Evolutionary conservation across 139 green algal genomes (phyloP), one percentile per base, ranked within the genome.

Genomic region (Gonium pectorale): DNA sequence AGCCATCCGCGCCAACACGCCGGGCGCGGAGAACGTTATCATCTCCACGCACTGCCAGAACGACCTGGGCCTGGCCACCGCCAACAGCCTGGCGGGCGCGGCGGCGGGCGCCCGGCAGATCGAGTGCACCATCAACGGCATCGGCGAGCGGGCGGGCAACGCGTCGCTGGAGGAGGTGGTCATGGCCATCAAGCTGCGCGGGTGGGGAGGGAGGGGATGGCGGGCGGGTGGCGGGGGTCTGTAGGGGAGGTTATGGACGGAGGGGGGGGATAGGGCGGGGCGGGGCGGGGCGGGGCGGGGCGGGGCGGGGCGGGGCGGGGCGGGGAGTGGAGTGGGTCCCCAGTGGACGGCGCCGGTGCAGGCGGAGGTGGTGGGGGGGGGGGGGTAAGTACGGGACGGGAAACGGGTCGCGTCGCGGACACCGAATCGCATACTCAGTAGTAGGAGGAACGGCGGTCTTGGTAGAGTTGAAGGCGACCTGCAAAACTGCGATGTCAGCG

Each of bases 81-180:
- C 97, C 83, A 99, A 99, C 94, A 95, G 89, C 33, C 93, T 99
- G 31, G 95, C 95, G 24, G 96, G 95, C 51, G 96, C 94, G 1
- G 90, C 90, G 84, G 87, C 63, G 44, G 94, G 93, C 41, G 94
- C 95, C 37, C 82, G 95, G 1, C 96, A 98, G 91, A 92, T 99
- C 29, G 97, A 99, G 94, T 98, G 95, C 89, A 99, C 97, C 31
- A 99, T 99, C 90, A 99, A 99, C 88, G 97, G 97, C 89, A 99
- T 99, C 70, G 97, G 97, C 13, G 97, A 99, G 93, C 90, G 97
- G 0, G 97, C 97, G 33, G 97, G 97, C 43, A 99, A 99, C 87
- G 96, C 97, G 0, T 98, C 93, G 0, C 83, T 99, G 86, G 97
- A 99, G 88, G 97, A 99, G 92, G 89, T 99, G 3, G 95, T 96